These are phyloP conservation scores for Periconia sp. DNA, from an alignment of 2,329 filamentous ascomycete species.

Conservation along the genomic window DNA sequence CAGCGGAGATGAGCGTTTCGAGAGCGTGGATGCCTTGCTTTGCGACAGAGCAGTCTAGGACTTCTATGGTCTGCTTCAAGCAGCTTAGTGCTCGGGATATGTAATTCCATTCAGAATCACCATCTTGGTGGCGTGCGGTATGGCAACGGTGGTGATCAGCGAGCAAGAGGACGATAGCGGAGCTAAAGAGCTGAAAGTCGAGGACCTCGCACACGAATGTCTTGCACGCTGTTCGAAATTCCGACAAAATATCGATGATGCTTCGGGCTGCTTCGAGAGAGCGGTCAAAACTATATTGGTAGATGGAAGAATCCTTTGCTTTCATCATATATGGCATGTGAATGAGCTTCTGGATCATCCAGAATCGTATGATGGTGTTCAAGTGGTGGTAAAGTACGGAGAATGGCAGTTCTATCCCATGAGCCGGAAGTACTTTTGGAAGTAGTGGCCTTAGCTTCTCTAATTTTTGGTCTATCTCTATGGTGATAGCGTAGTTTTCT, in stretches of 20 bases:
- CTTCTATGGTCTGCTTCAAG: neutral
- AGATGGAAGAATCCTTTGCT: neutral
- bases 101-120: neutral
- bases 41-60: neutral
- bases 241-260: neutral
- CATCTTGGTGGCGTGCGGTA: neutral
- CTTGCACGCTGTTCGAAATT: neutral
- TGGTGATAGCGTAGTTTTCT: neutral
- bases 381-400: neutral
- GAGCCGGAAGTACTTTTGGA: no score
- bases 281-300: neutral
- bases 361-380: neutral
- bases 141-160: neutral
- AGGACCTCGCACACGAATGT: constrained; percentile 1
- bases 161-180: neutral
- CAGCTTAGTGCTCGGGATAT: neutral
- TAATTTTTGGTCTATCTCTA: neutral
- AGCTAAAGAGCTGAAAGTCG: constrained; percentile 2
- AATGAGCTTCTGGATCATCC: neutral
- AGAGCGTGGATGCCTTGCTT: constrained; percentile 1
- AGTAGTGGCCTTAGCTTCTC: neutral
- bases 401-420: no score
- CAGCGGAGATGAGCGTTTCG: neutral
- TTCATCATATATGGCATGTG: constrained; percentile 5
- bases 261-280: neutral